Base-by-base conservation (phyloP, 768 basidiomycete genomes). In the Kondoa malvinella region DNA sequence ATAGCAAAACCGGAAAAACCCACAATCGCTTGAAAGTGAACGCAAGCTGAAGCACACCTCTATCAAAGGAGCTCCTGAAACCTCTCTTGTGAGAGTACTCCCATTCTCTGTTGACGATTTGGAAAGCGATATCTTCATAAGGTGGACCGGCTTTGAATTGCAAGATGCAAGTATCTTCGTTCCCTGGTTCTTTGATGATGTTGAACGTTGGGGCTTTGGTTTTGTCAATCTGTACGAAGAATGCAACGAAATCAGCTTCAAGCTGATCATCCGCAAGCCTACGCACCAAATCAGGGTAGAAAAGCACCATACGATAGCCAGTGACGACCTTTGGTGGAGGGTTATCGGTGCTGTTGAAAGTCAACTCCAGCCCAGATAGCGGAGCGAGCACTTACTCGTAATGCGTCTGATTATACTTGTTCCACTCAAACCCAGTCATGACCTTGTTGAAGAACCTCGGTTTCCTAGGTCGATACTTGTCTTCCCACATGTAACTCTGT, bases 371-470 rank as follows among this genome's bases (percentile, higher is more conserved):
- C 17, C 60, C 62, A 62, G 67, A 40, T 67, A 56, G 15, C 26
- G 27, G 0, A 32, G 56, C 21, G 57, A 67, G 26, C 4, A 82
- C 88, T 71, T 80, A 94, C 90, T 96, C 95, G 77, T 97, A 99
- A 79, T 97, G 95, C 2, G 95, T 97, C 77, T 97, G 94, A 77
- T 97, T 97, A 78, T 97, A 99, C 80, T 96, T 97, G 81, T 94
- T 97, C 95, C 95, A 99, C 77, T 99, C 95, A 76, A 94, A 99
- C 30, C 95, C 95, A 32, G 95, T 99, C 75, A 97, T 92, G 29
- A 97, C 95, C 68, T 95, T 86, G 76, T 99, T 99, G 80, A 97
- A 96, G 80, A 96, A 99, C 70, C 92, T 82, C 58, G 95, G 95
- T 77, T 97, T 99, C 34, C 95, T 83, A 32, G 95, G 94, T 50